These are phyloP conservation scores for Dendrocalamus latiflorus DNA, from an alignment of 202 grass and related monocot genomes.

Conservation along the genomic window DNA sequence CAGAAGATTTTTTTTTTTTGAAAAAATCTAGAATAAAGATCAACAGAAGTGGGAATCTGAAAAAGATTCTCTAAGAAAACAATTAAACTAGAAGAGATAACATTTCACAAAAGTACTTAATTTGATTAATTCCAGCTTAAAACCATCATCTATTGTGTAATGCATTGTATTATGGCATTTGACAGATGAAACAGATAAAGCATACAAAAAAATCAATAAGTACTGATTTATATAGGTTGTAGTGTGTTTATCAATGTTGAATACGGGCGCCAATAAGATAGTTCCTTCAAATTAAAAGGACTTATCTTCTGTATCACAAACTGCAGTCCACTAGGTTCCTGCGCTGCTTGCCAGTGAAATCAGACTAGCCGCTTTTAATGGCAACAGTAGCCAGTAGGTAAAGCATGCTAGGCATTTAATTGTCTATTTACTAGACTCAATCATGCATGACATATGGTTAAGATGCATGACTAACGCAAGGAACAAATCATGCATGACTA, in stretches of 20 bases:
- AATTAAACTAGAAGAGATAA: not conserved
- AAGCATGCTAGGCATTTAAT: not conserved
- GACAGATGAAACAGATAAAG: not conserved
- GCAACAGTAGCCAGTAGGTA: not conserved
- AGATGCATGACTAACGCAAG: not conserved
- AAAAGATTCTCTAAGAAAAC: not conserved
- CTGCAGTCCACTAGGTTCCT: not conserved
- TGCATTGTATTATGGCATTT: not conserved
- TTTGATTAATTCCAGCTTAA: not conserved
- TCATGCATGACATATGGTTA: not conserved
- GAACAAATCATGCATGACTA: not conserved
- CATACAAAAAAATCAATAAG: not conserved
- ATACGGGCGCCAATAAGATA: not conserved
- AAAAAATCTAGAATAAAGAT: not conserved
- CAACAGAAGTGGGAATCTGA: not conserved
- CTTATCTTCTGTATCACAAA: not conserved
- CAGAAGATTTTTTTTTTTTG: not conserved
- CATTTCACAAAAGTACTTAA: not conserved
- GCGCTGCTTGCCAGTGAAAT: not conserved
- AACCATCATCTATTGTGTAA: not conserved
- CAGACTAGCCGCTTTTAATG: not conserved
- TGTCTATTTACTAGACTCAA: not conserved
- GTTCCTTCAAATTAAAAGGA: not conserved
- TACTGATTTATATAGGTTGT: not conserved
- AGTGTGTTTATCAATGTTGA: not conserved